These are phyloP conservation scores for Phialophora expanda DNA, from an alignment of 2,329 filamentous ascomycete genomes.

Conservation along the genomic window DNA sequence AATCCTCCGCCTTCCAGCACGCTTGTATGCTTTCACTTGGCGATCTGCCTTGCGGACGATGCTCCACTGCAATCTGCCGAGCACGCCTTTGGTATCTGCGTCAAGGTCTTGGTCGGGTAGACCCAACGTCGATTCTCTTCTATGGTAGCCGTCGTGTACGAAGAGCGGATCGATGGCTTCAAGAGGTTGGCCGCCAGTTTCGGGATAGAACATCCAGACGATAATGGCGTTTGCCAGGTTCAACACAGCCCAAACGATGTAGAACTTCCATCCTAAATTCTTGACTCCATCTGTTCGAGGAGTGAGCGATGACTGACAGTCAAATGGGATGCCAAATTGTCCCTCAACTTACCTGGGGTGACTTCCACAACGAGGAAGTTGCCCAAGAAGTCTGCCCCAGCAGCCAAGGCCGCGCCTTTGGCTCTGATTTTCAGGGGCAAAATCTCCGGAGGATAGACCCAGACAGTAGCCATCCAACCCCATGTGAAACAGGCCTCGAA, in stretches of 20 bases:
- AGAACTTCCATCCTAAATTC: constrained; percentile 59
- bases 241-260: constrained; percentile 54
- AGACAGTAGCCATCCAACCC: constrained; percentile 44
- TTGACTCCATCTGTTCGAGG: constrained; percentile 9
- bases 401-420: constrained; percentile 50
- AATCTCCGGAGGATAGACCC: constrained; percentile 52
- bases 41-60: constrained; percentile 19
- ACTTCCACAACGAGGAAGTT: constrained; percentile 72
- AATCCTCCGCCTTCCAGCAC: background rate
- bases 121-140: constrained; percentile 10
- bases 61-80: constrained; percentile 19
- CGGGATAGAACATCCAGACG: constrained; percentile 41
- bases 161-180: constrained; percentile 66
- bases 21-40: constrained; percentile 20
- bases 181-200: constrained; percentile 67
- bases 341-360: constrained; percentile 44
- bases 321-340: background rate
- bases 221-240: constrained; percentile 17
- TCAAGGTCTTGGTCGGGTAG: background rate
- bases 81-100: background rate
- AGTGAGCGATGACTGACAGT: background rate
- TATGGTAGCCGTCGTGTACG: constrained; percentile 15
- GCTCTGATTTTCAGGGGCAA: constrained; percentile 55
- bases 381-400: constrained; percentile 60
- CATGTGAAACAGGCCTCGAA: constrained; percentile 67